These are phyloP conservation scores for Aurinia saxatilis DNA, from an alignment of 345 rosid genomes.

Conservation along the genomic window DNA sequence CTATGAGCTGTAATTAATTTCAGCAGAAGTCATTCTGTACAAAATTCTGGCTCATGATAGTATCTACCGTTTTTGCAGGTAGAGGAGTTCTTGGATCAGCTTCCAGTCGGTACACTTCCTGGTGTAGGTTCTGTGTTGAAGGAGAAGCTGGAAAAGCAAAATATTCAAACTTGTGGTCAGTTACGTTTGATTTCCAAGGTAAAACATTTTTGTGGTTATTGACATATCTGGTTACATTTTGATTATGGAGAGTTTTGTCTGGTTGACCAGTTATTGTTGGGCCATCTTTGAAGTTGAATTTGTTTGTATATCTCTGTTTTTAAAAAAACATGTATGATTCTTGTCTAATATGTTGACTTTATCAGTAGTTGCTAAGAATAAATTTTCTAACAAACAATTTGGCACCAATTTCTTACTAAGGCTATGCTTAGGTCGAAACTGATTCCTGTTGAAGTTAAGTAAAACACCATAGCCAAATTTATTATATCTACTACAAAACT, in stretches of 20 bases:
- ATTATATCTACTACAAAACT: neutral
- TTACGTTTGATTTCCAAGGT: constrained; percentile 76
- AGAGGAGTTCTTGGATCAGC: constrained; percentile 58
- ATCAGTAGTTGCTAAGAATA: neutral
- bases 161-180: constrained; percentile 67
- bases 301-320: neutral
- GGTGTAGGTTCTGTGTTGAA: constrained; percentile 84
- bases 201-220: neutral
- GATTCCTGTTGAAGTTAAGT: neutral
- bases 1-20: neutral
- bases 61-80: constrained; percentile 40
- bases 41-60: neutral
- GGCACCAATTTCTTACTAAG: neutral
- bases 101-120: constrained; percentile 71
- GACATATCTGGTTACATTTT: constrained; percentile 4
- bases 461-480: neutral
- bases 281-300: neutral
- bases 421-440: neutral
- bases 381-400: neutral
- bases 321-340: neutral
- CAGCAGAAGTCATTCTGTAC: constrained; percentile 4
- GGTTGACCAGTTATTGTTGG: neutral
- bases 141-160: constrained; percentile 65
- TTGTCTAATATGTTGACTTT: neutral
- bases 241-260: neutral